Evolutionary conservation across 2,329 filamentous ascomycete species (phyloP).

Genomic region (Neofusicoccum umdonicola): DNA sequence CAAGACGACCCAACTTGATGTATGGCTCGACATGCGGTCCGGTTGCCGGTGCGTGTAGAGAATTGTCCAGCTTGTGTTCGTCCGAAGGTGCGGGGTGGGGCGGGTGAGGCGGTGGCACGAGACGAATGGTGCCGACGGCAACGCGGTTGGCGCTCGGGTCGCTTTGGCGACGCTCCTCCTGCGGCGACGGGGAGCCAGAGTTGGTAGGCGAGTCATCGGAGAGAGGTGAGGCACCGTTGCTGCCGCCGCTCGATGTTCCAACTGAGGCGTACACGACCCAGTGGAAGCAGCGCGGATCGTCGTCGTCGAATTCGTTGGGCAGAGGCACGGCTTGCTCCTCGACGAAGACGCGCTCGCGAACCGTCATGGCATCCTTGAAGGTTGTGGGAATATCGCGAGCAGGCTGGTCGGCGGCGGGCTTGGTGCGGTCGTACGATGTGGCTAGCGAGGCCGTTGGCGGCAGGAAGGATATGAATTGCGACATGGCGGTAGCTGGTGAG

Average conservation of each 20-base stretch:
- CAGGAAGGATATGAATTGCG: slow-evolving; percentile 40
- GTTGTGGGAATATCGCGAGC: slow-evolving; percentile 38
- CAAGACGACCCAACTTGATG: slow-evolving; percentile 77
- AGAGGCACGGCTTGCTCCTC: slow-evolving; percentile 56
- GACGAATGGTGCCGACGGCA: slow-evolving; percentile 72
- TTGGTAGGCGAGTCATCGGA: slow-evolving; percentile 33
- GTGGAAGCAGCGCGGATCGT: slow-evolving; percentile 77
- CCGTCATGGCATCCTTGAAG: slow-evolving; percentile 55
- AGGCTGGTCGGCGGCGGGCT: slow-evolving; percentile 33
- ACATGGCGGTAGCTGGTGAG: slow-evolving; percentile 21
- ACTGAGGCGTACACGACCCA: slow-evolving; percentile 80
- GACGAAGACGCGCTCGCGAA: slow-evolving; percentile 58
- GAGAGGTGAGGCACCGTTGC: slow-evolving; percentile 29
- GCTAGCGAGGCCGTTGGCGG: slow-evolving; percentile 35
- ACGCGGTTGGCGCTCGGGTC: slow-evolving; percentile 38
- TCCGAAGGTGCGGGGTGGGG: slow-evolving; percentile 55
- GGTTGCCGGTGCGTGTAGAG: slow-evolving; percentile 16
- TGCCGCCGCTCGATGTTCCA: slow-evolving; percentile 42
- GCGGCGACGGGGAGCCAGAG: slow-evolving; percentile 31
- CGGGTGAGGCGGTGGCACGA: slow-evolving; percentile 77
- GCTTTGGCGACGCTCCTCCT: slow-evolving; percentile 32
- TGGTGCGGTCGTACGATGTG: slow-evolving; percentile 36
- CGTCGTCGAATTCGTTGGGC: slow-evolving; percentile 74
- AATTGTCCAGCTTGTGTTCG: slow-evolving; percentile 22
- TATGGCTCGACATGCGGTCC: slow-evolving; percentile 60